Evolutionary conservation across 768 basidiomycete species (phyloP), one percentile per base, ranked within the genome.

Genomic region (Lyophyllum shimeji): DNA sequence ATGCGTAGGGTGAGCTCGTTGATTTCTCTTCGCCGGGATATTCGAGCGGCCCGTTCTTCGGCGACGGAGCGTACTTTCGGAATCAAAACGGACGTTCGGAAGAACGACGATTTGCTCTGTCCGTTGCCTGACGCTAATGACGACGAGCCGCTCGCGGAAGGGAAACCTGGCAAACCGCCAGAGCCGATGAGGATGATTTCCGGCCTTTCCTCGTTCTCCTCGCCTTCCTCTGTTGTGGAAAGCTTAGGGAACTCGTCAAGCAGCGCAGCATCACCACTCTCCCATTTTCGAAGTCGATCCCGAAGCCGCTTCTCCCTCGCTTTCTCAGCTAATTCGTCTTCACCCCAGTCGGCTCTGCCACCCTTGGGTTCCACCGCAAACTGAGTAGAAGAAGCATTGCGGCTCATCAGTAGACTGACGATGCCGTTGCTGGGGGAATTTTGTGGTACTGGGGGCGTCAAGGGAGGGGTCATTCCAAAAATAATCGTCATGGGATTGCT

Each of bases 1-100:
- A 92, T 90, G n/a, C 89, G 82, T 78, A 91, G 87, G 0, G 82
- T 85, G 44, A 94, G 71, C 63, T 90, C 86, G 66, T 94, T 94
- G 52, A 92, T 82, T 61, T 93, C 87, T 54, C 83, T 76, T 55
- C 92, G 76, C 33, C 92, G 75, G 3, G 74, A 71, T 57, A 86
- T 75, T 45, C 92, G 82, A 48, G 75, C 80, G 7, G 74, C 69
- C 43, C 76, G 77, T 65, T 94, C 92, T 11, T 74, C 70, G 1
- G 65, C 60, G 24, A 75, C 65, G 11, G 86, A 85, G 12, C 92
- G 82, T 2, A 71, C 66, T 17, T 71, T 66, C 3, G 92, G 93
- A 7, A 93, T 83, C 24, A 93, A 63, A 23, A 90, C 74, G 3
- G 87, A 84, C 2, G 85, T 80, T 27, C 90, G 80, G 75, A 89